phyloP scores from a whole-genome alignment of 2,329 filamentous ascomycete genomes.

The Epichloe festucae region DNA sequence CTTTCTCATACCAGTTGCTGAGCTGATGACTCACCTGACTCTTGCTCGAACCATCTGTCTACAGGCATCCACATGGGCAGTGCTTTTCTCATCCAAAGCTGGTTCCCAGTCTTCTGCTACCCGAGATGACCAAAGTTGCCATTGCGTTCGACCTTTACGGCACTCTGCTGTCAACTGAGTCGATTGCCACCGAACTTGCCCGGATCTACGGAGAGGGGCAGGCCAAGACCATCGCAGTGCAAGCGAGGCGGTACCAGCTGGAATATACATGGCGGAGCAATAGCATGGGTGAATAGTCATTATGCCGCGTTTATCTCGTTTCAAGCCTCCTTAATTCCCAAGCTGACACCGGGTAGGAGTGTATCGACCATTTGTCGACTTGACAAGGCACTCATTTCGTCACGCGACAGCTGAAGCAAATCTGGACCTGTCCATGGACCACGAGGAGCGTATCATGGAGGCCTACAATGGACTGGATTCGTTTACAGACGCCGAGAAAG shows the following conservation, averaged over 20 bases:
- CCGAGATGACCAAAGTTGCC: constrained; percentile 23
- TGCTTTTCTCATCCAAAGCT: no score
- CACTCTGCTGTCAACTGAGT: constrained; percentile 59
- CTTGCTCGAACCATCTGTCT: no score
- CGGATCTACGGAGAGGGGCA: constrained; percentile 43
- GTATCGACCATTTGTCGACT: constrained; percentile 32
- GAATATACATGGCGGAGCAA: constrained; percentile 69
- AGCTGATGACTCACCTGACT: no score
- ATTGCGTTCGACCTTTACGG: constrained; percentile 68
- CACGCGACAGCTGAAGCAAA: constrained; percentile 50
- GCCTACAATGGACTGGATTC: constrained; percentile 51
- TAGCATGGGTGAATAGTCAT: constrained; percentile 49
- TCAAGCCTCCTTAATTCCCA: no score
- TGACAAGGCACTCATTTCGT: constrained; percentile 36
- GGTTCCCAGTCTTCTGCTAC: not conserved
- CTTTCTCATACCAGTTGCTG: no score
- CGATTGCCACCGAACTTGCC: constrained; percentile 47
- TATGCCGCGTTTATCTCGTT: not conserved
- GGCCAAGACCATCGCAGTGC: constrained; percentile 40
- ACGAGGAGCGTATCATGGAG: constrained; percentile 41
- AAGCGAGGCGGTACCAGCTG: constrained; percentile 58
- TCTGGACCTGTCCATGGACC: constrained; percentile 28
- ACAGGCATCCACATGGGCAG: no score
- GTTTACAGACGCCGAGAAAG: constrained; percentile 49
- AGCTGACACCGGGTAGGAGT: constrained; percentile 27